Evolutionary conservation across 805 yeast species (phyloP), one percentile per base, ranked within the genome.

Genomic region (baker's yeast (Saccharomyces cerevisiae)): DNA sequence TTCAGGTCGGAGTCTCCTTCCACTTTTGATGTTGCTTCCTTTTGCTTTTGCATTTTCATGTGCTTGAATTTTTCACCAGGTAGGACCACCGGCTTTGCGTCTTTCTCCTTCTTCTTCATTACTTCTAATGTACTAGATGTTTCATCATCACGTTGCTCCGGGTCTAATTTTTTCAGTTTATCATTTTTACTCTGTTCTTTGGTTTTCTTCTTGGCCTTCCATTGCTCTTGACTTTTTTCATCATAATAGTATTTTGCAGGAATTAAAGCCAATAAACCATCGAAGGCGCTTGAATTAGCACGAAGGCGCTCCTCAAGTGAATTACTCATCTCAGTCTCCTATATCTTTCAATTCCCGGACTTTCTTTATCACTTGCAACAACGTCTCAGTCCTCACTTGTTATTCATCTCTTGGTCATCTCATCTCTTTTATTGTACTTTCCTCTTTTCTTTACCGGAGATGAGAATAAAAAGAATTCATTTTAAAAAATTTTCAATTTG

Each of bases 221-320:
- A 91, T 71, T 92, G 97, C 51, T 85, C 84, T 62, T 85, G 83
- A 2, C 92, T 85, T 55, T 88, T 92, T 43, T 87, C 96, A 69
- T 91, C 97, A 68, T 88, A 90, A 69, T 92, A 92, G 66, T 86
- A 90, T 66, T 90, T 89, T 2, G 97, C 96, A 2, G 98, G 97
- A 55, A 92, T 91, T 69, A 92, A 75, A 22, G 97, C 89, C 55
- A 92, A 75, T 51, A 92, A 75, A 26, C 97, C 96, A 67, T 88
- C 89, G 69, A 92, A 92, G 3, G 97, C 89, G 51, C 82, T 75
- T 13, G 94, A 83, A 66, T 86, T 90, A 31, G 82, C 81, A 70
- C 86, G 83, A 61, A 87, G 78, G 60, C 96, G 82, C 66, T 87
- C 94, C 70, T 84, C 86, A 59, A 84, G 72, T 31, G 84, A 75